phyloP scores from a whole-genome alignment of 192 early-diverging fungal species.

The Coemansia guatemalensis region DNA sequence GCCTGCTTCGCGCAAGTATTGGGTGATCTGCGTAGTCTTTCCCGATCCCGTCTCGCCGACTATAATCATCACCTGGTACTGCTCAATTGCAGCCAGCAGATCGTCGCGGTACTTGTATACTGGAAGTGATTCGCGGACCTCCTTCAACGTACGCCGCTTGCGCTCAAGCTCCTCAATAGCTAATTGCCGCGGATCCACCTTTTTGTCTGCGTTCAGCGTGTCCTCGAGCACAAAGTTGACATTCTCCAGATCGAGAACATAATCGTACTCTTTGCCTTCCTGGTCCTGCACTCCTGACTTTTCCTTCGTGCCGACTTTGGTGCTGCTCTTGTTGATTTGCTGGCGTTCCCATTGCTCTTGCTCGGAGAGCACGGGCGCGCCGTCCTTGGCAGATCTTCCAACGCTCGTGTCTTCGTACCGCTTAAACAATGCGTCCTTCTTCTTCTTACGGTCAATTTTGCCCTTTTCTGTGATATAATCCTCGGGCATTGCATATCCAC shows the following conservation, averaged over 20 bases:
- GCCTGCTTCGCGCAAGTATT: slow-evolving; percentile 94
- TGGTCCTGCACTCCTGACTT: slow-evolving; percentile 53
- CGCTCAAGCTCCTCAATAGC: slow-evolving; percentile 66
- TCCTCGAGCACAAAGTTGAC: slow-evolving; percentile 88
- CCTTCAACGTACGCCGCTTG: slow-evolving; percentile 56
- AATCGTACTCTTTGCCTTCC: slow-evolving; percentile 75
- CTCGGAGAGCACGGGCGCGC: slow-evolving; percentile 58
- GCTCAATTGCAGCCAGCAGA: slow-evolving; percentile 79
- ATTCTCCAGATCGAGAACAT: slow-evolving; percentile 88
- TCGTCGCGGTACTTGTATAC: slow-evolving; percentile 86
- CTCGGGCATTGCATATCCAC: slow-evolving; percentile 86
- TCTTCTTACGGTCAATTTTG: slow-evolving; percentile 94
- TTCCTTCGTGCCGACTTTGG: slow-evolving; percentile 57
- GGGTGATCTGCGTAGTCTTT: slow-evolving; percentile 98
- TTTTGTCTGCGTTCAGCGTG: slow-evolving; percentile 58
- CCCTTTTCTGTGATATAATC: slow-evolving; percentile 99
- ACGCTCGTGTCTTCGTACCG: slow-evolving; percentile 71
- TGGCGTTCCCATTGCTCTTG: slow-evolving; percentile 93
- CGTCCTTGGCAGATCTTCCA: slow-evolving; percentile 34
- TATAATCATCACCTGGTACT: slow-evolving; percentile 87
- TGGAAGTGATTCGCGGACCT: slow-evolving; percentile 74
- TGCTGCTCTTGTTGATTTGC: slow-evolving; percentile 67
- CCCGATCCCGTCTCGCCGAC: slow-evolving; percentile 98
- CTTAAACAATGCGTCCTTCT: slow-evolving; percentile 81
- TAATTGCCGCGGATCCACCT: slow-evolving; percentile 58